Percentiles rank a stretch among this genome's conserved stretches.
Conservation (phyloP, 805 yeast genomes). For the Ogataea haglerorum region DNA sequence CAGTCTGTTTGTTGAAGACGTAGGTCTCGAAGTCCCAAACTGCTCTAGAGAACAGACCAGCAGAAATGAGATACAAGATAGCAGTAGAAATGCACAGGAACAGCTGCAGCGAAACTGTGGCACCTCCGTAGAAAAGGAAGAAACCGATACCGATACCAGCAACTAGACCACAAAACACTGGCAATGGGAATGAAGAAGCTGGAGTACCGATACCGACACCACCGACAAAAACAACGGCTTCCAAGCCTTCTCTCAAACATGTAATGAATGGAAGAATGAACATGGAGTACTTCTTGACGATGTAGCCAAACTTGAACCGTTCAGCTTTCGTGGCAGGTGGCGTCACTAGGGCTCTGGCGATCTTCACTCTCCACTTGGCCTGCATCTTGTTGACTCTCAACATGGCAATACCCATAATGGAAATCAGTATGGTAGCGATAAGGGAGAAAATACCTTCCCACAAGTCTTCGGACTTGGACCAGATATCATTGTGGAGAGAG, state of each 20-base stretch:
- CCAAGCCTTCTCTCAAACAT: conserved; percentile 93
- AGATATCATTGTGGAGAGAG: conserved; percentile 73
- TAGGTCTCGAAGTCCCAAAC: conserved; percentile 84
- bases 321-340: conserved; percentile 47
- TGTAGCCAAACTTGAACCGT: conserved; percentile 51
- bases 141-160: conserved; percentile 75
- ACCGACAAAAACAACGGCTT: conserved; percentile 93
- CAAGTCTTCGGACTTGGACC: conserved; percentile 83
- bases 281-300: conserved; percentile 77
- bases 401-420: conserved; percentile 96
- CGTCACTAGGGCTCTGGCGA: conserved; percentile 77
- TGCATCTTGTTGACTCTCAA: conserved; percentile 93
- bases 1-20: conserved; percentile 60
- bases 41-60: conserved; percentile 92
- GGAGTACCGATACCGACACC: conserved; percentile 75
- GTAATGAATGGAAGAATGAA: conserved; percentile 88
- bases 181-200: conserved; percentile 74
- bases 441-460: conserved; percentile 97
- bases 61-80: conserved; percentile 82
- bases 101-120: conserved; percentile 76
- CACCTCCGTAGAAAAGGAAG: conserved; percentile 76
- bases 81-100: conserved; percentile 87
- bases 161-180: conserved; percentile 83
- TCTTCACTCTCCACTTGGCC: conserved; percentile 94
- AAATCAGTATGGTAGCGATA: conserved; percentile 84